Conservation (phyloP, 2,329 filamentous ascomycete species). For the Diplodia corticola region DNA sequence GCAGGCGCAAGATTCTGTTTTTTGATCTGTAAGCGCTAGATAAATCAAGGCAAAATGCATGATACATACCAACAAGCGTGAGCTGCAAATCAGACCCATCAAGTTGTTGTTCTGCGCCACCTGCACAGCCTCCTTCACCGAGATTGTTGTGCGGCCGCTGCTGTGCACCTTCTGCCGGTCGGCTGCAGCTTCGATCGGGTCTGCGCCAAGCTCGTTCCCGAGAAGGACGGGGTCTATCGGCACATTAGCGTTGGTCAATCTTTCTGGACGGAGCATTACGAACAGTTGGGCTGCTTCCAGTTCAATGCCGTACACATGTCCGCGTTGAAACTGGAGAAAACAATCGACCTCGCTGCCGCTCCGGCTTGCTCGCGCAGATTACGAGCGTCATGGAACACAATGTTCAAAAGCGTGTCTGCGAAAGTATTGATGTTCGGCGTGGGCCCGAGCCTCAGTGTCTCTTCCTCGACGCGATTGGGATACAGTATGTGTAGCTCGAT, state of each 20-base stretch:
- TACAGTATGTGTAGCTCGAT: constrained; percentile 92
- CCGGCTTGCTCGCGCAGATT: constrained; percentile 60
- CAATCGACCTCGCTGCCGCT: constrained; percentile 77
- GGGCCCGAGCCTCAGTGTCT: constrained; percentile 67
- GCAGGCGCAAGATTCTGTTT: constrained; percentile 85
- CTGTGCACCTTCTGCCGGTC: constrained; percentile 50
- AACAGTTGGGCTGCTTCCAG: constrained; percentile 98
- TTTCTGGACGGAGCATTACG: constrained; percentile 33
- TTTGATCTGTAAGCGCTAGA: background rate
- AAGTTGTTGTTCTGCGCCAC: constrained; percentile 96
- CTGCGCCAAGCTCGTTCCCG: constrained; percentile 83
- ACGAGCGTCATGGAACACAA: constrained; percentile 90
- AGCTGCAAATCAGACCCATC: constrained; percentile 93
- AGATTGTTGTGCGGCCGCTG: constrained; percentile 73
- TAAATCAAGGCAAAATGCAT: constrained; percentile 26
- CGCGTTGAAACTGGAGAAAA: constrained; percentile 91
- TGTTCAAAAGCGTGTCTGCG: constrained; percentile 77
- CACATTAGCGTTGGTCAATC: background rate
- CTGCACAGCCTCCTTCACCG: constrained; percentile 91
- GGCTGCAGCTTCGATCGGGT: constrained; percentile 45
- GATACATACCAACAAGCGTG: constrained; percentile 71
- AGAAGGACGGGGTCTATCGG: constrained; percentile 78
- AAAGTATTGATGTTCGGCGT: constrained; percentile 82
- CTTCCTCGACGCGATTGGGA: constrained; percentile 74
- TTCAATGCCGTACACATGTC: constrained; percentile 91